Evolutionary conservation across 805 yeast species (phyloP), one percentile per base, ranked within the genome.

Genomic region (Schwanniomyces sp.): DNA sequence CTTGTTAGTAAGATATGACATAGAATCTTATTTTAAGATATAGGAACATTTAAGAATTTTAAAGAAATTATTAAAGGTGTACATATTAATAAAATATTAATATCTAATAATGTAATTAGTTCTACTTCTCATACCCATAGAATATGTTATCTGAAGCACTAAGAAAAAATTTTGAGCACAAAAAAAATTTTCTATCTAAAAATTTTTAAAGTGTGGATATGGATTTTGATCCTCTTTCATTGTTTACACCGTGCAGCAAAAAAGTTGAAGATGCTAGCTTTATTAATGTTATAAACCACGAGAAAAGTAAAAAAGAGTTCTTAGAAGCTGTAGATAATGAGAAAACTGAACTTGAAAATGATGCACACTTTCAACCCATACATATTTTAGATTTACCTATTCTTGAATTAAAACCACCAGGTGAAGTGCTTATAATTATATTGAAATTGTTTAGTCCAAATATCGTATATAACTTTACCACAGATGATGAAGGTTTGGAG

Each of bases 371-470:
- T 50, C 61, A 60, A 1, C 75, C 77, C 0, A 52, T 84, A 1
- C 85, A 82, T 48, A 57, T 77, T 0, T 67, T 84, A 5, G 92
- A 87, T 56, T 63, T 86, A 2, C 92, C 94, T 0, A 55, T 63
- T 3, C 52, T 79, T n/a, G 64, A 66, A 5, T 56, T 54, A 9
- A 58, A 63, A 16, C 85, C 88, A 0, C 80, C 88, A 0, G 60
- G 61, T 6, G 58, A 51, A 1, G 81, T 79, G 0, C 55, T 86
- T 0, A 14, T 66, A 2, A 62, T 76, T 1, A 55, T 84, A 1
- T 61, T 87, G 3, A 62, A 68, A 39, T 64, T 85, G 2, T 61
- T 86, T 34, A 61, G 76, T 4, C 82, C 81, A 0, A 74, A 72
- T 17, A 72, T 70, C 18, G 75, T 78, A 24, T 72, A 74, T 48